Evolutionary conservation across 202 grass and related monocot species (phyloP), one percentile per base, ranked within the genome.

Genomic region (Carex sylvatica): DNA sequence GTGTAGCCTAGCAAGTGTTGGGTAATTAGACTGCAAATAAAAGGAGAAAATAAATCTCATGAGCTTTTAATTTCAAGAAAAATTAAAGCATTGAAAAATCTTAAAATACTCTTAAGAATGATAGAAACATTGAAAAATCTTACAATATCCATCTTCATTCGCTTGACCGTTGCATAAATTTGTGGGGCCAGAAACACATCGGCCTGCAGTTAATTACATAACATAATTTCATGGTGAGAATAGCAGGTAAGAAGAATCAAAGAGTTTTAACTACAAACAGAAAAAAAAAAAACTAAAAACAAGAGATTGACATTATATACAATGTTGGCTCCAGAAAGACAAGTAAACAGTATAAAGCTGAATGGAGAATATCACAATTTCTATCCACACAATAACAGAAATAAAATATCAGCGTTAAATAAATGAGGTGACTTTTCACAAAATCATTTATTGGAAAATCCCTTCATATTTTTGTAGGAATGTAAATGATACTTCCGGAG

Each of bases 131-230:
- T 56, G 60, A 53, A 19, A 46, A 74, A 49, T 42, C 49, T 20
- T 90, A 99, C 96, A 84, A 96, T 92, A 47, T 96, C 88, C 26
- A 93, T 89, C 51, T 92, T 72, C 55, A 75, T 89, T 52, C 80
- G 93, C 23, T 19, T 79, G 15, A 87, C 16, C 5, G 80, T 93
- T 4, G 36, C 54, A 86, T 80, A 88, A 76, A 89, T 92, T 67
- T 96, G 96, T 22, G 96, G 87, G 6, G 91, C 96, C 20, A 99
- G 88, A 86, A 96, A 99, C 47, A 90, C 74, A 65, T 99, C 96
- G 20, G 90, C 93, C 96, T 99, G 93, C 78, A 85, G 62, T 65
- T 49, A 77, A 28, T 28, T 28, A 28, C 0, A 28, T 1, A 28
- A 28, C 28, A 28, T 28, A 28, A 28, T 28, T 28, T 28, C 28